phyloP scores from a whole-genome alignment of 192 early-diverging fungal genomes.

The Linnemannia zychae region DNA sequence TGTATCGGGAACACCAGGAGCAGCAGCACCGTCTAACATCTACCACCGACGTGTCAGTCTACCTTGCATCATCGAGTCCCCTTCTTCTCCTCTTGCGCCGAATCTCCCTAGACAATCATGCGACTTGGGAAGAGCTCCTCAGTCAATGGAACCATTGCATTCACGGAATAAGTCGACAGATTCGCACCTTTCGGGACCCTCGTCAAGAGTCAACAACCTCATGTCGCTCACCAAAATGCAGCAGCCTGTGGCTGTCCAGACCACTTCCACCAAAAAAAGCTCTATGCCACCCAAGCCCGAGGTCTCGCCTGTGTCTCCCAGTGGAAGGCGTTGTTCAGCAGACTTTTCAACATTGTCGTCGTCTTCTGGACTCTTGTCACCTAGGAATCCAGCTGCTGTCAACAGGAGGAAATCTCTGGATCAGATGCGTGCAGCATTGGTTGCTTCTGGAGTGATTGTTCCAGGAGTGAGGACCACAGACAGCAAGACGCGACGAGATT shows the following conservation, averaged over 20 bases:
- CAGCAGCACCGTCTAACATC: not conserved
- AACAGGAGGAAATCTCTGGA: conserved; percentile 30
- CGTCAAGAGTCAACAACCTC: not conserved
- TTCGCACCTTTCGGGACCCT: not conserved
- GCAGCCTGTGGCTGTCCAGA: not conserved
- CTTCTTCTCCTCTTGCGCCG: conserved; percentile 18
- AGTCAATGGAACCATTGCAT: conserved; percentile 14
- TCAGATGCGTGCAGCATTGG: not conserved
- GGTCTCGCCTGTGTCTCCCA: not conserved
- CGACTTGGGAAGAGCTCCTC: conserved; percentile 25
- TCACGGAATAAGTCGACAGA: not conserved
- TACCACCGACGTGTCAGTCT: conserved; percentile 48
- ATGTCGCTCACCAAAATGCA: not conserved
- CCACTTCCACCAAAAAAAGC: not conserved
- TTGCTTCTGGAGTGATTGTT: not conserved
- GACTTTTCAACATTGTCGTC: not conserved
- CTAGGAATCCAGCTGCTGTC: not conserved
- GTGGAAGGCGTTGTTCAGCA: conserved; percentile 8
- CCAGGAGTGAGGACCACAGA: not conserved
- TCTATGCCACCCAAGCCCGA: not conserved
- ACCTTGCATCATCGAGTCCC: conserved; percentile 44
- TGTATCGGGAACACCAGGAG: not conserved
- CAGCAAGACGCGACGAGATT: conserved; percentile 27
- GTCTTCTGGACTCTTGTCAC: conserved; percentile 5
- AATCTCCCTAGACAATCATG: conserved; percentile 35